Base-by-base conservation (phyloP, 208 protist genomes). In the Jaenimonas drosophilae region DNA sequence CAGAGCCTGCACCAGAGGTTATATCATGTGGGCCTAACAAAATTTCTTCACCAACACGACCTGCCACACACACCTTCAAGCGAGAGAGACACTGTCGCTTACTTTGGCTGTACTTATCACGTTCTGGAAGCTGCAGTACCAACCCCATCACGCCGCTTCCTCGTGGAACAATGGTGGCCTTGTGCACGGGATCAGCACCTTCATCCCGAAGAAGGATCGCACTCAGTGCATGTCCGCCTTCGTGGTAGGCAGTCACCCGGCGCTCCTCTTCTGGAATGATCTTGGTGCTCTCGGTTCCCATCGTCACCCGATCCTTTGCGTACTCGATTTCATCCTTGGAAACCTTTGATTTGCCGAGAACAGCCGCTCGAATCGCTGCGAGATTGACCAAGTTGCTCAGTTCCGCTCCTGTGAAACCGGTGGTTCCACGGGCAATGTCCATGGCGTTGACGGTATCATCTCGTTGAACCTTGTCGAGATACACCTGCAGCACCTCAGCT, bases 41-140 rank as follows among this genome's bases (percentile, higher is more conserved):
- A 6, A 98, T 70, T 72, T 99, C 96, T 67, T 99, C 97, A 20
- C 94, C 96, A 16, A 97, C 94, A 25, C 96, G 75, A 20, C 88
- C 88, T 14, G 85, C 88, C 21, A 95, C 53, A 42, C 79, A 88
- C 41, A 93, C 82, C 60, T 86, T 88, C 19, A 95, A 52, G 25
- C 85, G 67, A 7, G 85, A 70, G 20, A 90, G 47, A 44, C 84
- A 87, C 65, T 93, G 79, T 33, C 69, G 61, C 54, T 89, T 88
- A 45, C 71, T 90, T 51, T 86, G 65, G 49, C 73, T 88, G 75
- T 95, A 93, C 49, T 73, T 74, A 53, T 95, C 88, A 46, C 65
- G 78, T 27, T 89, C 67, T 43, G 88, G 84, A 34, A 81, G 54
- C 53, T 95, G 88, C 57, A 89, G 78, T 28, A 95, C 88, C 20